Evolutionary conservation across 2,329 filamentous ascomycete genomes (phyloP).

Genomic region (Botryotinia convoluta): DNA sequence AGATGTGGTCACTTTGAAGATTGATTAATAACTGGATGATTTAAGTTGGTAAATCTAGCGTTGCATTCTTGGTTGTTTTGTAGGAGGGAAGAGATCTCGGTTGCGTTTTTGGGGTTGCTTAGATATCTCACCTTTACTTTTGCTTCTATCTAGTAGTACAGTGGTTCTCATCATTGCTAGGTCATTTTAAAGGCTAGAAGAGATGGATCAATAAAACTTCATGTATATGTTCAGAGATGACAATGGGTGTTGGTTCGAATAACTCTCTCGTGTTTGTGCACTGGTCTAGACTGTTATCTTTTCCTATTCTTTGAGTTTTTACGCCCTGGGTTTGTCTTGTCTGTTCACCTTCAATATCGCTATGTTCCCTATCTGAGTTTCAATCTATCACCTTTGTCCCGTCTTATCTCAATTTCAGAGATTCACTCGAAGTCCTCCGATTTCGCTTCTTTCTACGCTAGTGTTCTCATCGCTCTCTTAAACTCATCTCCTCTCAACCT

Average conservation of each 20-base stretch:
- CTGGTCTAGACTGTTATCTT: neutral
- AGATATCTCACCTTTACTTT: neutral
- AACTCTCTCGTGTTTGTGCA: neutral
- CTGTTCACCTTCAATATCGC: neutral
- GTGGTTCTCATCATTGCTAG: neutral
- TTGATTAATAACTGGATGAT: neutral
- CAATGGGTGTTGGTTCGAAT: neutral
- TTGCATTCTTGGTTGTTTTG: neutral
- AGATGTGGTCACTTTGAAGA: conserved; percentile 1
- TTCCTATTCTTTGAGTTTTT: neutral
- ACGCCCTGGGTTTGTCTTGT: neutral
- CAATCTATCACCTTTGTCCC: neutral
- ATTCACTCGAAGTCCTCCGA: neutral
- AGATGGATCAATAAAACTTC: neutral
- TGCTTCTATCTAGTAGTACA: neutral
- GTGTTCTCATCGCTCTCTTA: neutral
- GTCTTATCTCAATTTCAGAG: neutral
- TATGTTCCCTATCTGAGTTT: too few species aligned
- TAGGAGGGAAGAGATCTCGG: neutral
- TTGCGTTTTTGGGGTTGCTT: neutral
- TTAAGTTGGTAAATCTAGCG: neutral
- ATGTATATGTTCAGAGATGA: neutral
- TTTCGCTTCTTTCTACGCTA: neutral
- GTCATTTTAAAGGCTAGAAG: neutral
- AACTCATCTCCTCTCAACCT: neutral